Percentiles rank a stretch among this genome's conserved stretches.
Evolutionary conservation across 1,284 basidiomycete genomes (phyloP).

Genomic region (Leccinum fallax): DNA sequence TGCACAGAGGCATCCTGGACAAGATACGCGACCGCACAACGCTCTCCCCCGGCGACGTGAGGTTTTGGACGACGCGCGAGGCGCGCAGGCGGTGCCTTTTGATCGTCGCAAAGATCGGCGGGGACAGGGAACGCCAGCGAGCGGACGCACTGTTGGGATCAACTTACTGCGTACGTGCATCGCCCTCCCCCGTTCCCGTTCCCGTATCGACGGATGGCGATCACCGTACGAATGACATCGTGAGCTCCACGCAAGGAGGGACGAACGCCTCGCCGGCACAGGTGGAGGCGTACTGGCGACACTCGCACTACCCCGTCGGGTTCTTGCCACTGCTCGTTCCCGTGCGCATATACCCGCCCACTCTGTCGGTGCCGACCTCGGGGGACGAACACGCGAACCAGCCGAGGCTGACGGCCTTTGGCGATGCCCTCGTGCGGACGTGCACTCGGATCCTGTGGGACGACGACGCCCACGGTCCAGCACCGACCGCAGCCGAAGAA

Average conservation of each 20-base stretch:
- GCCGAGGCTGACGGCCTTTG: slow-evolving; percentile 36
- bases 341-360: slow-evolving; percentile 48
- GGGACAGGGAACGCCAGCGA: slow-evolving; percentile 46
- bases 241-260: background rate
- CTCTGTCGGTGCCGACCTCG: slow-evolving; percentile 12
- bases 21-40: slow-evolving; percentile 48
- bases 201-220: too few relatives aligned
- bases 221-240: background rate
- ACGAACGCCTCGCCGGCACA: background rate
- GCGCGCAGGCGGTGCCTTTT: slow-evolving; percentile 67
- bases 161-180: background rate
- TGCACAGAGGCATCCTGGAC: slow-evolving; percentile 63
- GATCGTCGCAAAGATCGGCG: slow-evolving; percentile 75
- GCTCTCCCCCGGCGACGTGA: slow-evolving; percentile 32
- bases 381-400: background rate
- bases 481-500: background rate
- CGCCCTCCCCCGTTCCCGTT: too few relatives aligned
- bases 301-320: slow-evolving; percentile 40
- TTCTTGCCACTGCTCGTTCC: slow-evolving; percentile 56
- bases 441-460: slow-evolving; percentile 55
- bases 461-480: slow-evolving; percentile 27
- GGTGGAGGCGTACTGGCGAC: slow-evolving; percentile 53
- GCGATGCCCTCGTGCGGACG: slow-evolving; percentile 48
- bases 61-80: slow-evolving; percentile 80
- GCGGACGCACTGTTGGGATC: too few relatives aligned